Evolutionary conservation across 1,284 basidiomycete species (phyloP).

Genomic region (Cryptococcus sp.): DNA sequence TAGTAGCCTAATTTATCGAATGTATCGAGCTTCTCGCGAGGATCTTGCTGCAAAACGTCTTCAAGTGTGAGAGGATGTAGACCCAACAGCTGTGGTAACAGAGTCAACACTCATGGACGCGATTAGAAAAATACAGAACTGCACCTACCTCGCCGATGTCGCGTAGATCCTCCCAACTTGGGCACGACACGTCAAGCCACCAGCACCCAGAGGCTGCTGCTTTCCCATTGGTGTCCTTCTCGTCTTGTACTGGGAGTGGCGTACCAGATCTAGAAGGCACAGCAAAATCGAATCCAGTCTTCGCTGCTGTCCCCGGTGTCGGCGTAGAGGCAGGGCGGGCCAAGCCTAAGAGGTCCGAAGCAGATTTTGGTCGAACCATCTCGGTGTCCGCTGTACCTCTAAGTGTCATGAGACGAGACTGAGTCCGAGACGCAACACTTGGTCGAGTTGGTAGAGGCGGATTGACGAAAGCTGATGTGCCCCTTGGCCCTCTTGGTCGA

Average conservation of each 20-base stretch:
- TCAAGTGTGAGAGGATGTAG: conserved; percentile 93
- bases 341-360: conserved; percentile 48
- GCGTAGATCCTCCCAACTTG: conserved; percentile 86
- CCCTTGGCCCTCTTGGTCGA: conserved; percentile 8
- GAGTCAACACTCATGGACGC: background rate
- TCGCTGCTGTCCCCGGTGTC: conserved; percentile 9
- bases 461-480: conserved; percentile 25
- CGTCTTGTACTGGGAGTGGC: conserved; percentile 10
- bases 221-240: conserved; percentile 10
- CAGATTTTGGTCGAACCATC: conserved; percentile 45
- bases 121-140: conserved; percentile 7
- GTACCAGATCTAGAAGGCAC: conserved; percentile 17
- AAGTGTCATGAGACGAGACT: conserved; percentile 34
- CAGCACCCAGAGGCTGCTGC: conserved; percentile 61
- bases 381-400: conserved; percentile 9
- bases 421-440: conserved; percentile 14
- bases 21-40: conserved; percentile 86
- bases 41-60: conserved; percentile 92
- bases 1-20: conserved; percentile 91
- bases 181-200: conserved; percentile 91
- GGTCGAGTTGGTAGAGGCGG: conserved; percentile 30
- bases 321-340: conserved; percentile 22
- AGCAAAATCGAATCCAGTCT: conserved; percentile 18
- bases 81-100: conserved; percentile 67
- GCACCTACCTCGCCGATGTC: conserved; percentile 74